Percentiles rank a stretch among this genome's conserved stretches.
Conservation (phyloP, 1,284 basidiomycete genomes). For the Cutaneotrichosporon sp. region DNA sequence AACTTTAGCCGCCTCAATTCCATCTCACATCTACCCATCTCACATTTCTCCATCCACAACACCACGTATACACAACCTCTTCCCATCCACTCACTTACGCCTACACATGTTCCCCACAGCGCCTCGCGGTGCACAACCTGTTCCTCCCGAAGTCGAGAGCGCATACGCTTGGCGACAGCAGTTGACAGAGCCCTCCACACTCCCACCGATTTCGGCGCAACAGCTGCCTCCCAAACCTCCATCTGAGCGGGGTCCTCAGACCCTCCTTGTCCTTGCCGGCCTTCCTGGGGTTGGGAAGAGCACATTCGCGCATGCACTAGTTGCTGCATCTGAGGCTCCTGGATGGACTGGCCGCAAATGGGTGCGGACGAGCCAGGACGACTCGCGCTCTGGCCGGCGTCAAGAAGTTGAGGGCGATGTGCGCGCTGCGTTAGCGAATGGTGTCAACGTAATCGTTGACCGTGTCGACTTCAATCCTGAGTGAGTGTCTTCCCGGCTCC, state of each 20-base stretch:
- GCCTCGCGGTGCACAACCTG: not conserved
- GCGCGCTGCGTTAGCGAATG: constrained; percentile 31
- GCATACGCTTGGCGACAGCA: not conserved
- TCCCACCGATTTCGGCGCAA: not conserved
- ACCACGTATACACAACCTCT: not conserved
- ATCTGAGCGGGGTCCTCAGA: constrained; percentile 22
- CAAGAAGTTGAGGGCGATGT: constrained; percentile 47
- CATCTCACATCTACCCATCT: not conserved
- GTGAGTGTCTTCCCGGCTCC: constrained; percentile 31
- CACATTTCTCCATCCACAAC: not conserved
- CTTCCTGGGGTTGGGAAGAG: constrained; percentile 50
- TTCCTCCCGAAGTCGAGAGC: not conserved
- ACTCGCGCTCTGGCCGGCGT: constrained; percentile 39
- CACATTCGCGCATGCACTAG: constrained; percentile 43
- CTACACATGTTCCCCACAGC: not conserved
- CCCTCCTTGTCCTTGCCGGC: constrained; percentile 48
- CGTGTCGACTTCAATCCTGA: constrained; percentile 46
- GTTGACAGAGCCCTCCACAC: not conserved
- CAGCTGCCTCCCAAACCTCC: not conserved
- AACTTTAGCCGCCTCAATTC: not conserved
- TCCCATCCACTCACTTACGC: not conserved
- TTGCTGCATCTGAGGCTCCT: constrained; percentile 14
- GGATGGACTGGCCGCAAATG: constrained; percentile 25
- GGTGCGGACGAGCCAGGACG: constrained; percentile 52
- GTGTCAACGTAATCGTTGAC: constrained; percentile 50